phyloP scores from a whole-genome alignment of 2,329 filamentous ascomycete species.

The Lizonia empirigonia region DNA sequence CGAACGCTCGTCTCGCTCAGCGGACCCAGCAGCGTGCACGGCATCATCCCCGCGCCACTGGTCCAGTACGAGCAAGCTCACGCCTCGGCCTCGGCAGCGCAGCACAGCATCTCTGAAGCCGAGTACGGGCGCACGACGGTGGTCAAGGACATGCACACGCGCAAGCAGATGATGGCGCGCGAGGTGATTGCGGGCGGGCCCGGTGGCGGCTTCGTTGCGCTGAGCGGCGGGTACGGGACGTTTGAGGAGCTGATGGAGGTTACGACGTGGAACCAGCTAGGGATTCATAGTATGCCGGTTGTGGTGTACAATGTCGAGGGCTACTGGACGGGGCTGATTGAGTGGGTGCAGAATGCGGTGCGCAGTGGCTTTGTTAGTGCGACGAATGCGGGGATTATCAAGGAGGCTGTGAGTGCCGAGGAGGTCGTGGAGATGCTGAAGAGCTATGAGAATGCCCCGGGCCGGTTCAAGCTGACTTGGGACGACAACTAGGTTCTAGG shows the following conservation, averaged over 20 bases:
- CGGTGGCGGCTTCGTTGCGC: constrained; percentile 85
- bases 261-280: constrained; percentile 93
- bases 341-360: constrained; percentile 80
- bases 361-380: constrained; percentile 75
- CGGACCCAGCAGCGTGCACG: constrained; percentile 83
- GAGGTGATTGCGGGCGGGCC: constrained; percentile 82
- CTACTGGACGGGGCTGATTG: constrained; percentile 86
- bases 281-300: constrained; percentile 79
- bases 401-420: constrained; percentile 73
- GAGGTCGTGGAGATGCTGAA: constrained; percentile 73
- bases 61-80: constrained; percentile 76
- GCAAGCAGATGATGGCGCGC: constrained; percentile 91
- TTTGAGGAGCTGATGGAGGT: constrained; percentile 95
- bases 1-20: constrained; percentile 82
- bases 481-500: constrained; percentile 54
- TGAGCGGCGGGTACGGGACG: constrained; percentile 90
- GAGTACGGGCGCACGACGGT: constrained; percentile 84
- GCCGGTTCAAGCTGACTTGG: constrained; percentile 84
- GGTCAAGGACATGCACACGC: constrained; percentile 93
- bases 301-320: constrained; percentile 86
- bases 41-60: constrained; percentile 88
- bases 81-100: constrained; percentile 51
- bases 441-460: constrained; percentile 76
- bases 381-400: constrained; percentile 75
- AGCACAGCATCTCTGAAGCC: constrained; percentile 61